These are phyloP conservation scores for Mortierella claussenii DNA, from an alignment of 192 early-diverging fungal species.

Conservation along the genomic window DNA sequence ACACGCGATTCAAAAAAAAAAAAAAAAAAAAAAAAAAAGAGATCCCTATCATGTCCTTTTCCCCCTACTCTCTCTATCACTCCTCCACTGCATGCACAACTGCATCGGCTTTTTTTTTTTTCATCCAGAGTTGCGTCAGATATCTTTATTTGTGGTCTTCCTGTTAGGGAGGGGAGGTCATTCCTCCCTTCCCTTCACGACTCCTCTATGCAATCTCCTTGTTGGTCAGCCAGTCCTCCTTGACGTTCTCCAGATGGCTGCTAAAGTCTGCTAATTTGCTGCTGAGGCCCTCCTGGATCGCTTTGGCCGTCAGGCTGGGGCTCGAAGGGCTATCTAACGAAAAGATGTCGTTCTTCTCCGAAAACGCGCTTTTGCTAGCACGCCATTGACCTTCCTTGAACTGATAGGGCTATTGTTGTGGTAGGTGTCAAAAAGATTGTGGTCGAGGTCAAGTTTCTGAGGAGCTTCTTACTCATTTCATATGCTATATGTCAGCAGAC, in stretches of 20 bases:
- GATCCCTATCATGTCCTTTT: no score
- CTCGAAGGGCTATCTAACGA: conserved; percentile 43
- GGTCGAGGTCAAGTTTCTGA: background rate
- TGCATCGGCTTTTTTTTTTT: no score
- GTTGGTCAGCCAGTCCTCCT: conserved; percentile 71
- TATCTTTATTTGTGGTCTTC: background rate
- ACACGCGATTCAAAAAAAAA: background rate
- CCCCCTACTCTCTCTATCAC: no score
- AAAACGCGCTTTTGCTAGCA: conserved; percentile 54
- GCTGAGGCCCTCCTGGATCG: conserved; percentile 54
- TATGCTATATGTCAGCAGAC: background rate
- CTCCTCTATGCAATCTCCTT: conserved; percentile 30
- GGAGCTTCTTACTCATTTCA: background rate
- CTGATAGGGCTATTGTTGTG: conserved; percentile 58
- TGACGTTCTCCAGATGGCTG: conserved; percentile 73
- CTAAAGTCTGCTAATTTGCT: conserved; percentile 71
- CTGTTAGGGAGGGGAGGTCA: no score
- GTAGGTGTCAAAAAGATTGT: no score
- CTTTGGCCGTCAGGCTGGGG: conserved; percentile 38
- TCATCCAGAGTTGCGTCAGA: no score
- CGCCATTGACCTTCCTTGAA: conserved; percentile 66
- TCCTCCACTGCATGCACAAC: no score
- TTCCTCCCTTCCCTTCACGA: no score
- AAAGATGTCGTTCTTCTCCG: conserved; percentile 34
- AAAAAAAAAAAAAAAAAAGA: background rate